Evolutionary conservation across 2,329 filamentous ascomycete species (phyloP).

Genomic region (Ceratocystis papillata): DNA sequence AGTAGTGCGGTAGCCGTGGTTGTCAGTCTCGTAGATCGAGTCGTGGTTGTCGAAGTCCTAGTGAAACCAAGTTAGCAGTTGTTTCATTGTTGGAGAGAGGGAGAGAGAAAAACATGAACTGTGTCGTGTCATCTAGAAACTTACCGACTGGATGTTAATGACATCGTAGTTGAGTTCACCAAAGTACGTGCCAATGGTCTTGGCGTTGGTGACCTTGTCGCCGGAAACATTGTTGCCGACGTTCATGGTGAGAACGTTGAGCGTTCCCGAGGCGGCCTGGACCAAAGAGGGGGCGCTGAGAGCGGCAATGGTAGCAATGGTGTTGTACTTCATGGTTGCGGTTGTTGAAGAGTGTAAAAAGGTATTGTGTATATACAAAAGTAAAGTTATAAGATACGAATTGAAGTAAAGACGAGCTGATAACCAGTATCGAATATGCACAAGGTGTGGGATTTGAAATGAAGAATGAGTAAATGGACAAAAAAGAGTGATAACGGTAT

Average conservation of each 20-base stretch:
- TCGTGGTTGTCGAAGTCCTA: slow-evolving; percentile 58
- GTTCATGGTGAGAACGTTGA: slow-evolving; percentile 47
- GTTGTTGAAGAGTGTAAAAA: neutral
- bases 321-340: slow-evolving; percentile 22
- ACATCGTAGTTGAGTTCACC: slow-evolving; percentile 48
- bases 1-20: slow-evolving; percentile 48
- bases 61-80: neutral
- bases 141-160: slow-evolving; percentile 53
- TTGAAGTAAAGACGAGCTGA: neutral
- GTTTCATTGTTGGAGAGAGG: too few species aligned
- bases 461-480: slow-evolving; percentile 1
- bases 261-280: slow-evolving; percentile 30
- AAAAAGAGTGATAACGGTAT: too few species aligned
- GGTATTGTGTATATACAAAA: neutral
- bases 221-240: slow-evolving; percentile 52
- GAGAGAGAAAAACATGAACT: too few species aligned
- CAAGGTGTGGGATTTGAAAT: neutral
- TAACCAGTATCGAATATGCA: neutral
- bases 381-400: neutral
- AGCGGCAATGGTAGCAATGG: slow-evolving; percentile 16
- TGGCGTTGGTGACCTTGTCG: slow-evolving; percentile 49
- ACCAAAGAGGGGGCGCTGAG: slow-evolving; percentile 21
- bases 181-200: slow-evolving; percentile 46
- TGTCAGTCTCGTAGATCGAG: slow-evolving; percentile 49
- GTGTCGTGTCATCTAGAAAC: neutral